phyloP scores from a whole-genome alignment of 2,329 filamentous ascomycete genomes.

The Trematosphaeria pertusa region DNA sequence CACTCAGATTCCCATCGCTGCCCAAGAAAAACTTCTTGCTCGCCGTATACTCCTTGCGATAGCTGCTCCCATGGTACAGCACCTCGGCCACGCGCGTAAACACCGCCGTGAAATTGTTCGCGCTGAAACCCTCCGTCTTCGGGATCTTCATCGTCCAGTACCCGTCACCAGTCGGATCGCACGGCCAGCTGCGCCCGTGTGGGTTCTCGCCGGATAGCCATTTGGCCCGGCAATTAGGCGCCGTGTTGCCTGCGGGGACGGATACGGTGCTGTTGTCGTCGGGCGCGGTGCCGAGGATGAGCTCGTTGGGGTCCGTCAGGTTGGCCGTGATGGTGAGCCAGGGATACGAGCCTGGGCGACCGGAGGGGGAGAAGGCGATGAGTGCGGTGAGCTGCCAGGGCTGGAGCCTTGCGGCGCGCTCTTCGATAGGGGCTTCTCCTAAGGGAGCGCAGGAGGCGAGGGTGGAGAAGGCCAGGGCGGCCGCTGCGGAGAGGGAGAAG shows the following conservation, averaged over 20 bases:
- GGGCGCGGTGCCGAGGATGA: conserved; percentile 18
- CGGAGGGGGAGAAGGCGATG: conserved; percentile 16
- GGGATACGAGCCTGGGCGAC: conserved; percentile 26
- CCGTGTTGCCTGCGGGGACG: conserved; percentile 18
- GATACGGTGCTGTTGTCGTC: conserved; percentile 14
- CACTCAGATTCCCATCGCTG: conserved; percentile 14
- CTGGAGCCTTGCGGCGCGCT: conserved; percentile 20
- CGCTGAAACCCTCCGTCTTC: conserved; percentile 15
- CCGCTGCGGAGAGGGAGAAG: conserved; percentile 16
- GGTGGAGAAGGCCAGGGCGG: conserved; percentile 13
- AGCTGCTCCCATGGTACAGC: conserved; percentile 18
- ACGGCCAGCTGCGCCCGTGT: conserved; percentile 32
- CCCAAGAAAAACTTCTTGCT: conserved; percentile 23
- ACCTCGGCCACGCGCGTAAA: conserved; percentile 28
- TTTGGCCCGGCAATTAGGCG: conserved; percentile 28
- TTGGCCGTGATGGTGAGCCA: conserved; percentile 30
- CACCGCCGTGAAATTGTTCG: conserved; percentile 28
- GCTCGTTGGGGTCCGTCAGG: conserved; percentile 36
- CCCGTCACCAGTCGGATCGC: conserved; percentile 23
- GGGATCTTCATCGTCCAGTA: conserved; percentile 33
- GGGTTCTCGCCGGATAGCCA: conserved; percentile 28
- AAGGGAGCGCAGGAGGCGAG: conserved; percentile 16
- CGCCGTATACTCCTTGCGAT: conserved; percentile 20
- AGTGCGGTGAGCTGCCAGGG: conserved; percentile 29
- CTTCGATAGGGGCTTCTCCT: too few species aligned